phyloP scores from a whole-genome alignment of 352 stramenopile species.

The Chrysophaeum taylorii region DNA sequence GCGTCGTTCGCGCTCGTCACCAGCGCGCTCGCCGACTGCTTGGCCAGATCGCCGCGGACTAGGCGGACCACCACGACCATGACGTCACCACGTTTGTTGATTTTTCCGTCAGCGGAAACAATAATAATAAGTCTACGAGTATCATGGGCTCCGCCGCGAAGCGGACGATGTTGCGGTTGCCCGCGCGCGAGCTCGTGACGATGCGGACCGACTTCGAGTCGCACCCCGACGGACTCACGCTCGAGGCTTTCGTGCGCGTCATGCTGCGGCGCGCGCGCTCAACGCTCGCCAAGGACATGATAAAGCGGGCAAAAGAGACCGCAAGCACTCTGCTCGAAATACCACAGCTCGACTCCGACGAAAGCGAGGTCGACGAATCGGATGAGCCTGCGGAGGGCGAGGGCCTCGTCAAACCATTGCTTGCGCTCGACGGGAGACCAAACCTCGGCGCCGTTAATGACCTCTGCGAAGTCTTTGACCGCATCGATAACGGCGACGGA shows the following conservation, averaged over 20 bases:
- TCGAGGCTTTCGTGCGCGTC: conserved; percentile 66
- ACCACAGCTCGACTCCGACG: neutral
- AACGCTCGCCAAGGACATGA: conserved; percentile 47
- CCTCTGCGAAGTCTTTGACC: conserved; percentile 69
- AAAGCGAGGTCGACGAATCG: neutral
- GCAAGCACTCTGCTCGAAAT: neutral
- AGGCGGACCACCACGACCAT: neutral
- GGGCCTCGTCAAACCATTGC: neutral
- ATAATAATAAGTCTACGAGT: too few relatives aligned
- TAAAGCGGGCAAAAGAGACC: conserved; percentile 46
- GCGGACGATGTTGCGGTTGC: conserved; percentile 72
- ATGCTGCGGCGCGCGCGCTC: conserved; percentile 52
- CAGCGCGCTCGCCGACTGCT: neutral
- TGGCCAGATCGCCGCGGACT: neutral
- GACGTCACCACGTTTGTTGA: too few relatives aligned
- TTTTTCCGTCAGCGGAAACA: neutral
- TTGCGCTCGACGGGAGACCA: neutral
- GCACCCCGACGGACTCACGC: conserved; percentile 56
- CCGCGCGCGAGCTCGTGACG: conserved; percentile 67
- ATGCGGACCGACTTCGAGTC: conserved; percentile 64
- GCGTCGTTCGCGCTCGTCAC: conserved; percentile 1
- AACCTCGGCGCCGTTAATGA: conserved; percentile 27
- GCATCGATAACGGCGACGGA: conserved; percentile 76
- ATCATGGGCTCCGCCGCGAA: neutral
- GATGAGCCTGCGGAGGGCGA: neutral